A percentile compares a stretch with the other conserved stretches of the same genome.
Evolutionary conservation across 2,329 filamentous ascomycete species (phyloP).

Genomic region (Fusarium sp.): DNA sequence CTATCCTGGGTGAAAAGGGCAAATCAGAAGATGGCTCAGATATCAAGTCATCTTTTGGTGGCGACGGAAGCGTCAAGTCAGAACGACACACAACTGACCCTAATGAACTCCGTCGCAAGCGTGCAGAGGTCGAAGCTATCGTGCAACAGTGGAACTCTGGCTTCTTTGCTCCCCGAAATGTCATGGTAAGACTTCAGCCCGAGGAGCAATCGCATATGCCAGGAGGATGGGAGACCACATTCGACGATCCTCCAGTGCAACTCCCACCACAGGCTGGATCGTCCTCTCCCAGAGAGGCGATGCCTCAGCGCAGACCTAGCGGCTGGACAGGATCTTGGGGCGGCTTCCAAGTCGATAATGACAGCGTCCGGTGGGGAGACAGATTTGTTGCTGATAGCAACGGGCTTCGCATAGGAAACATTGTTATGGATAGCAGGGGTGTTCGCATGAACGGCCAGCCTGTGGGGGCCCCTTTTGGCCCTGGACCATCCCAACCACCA

Average conservation of each 20-base stretch:
- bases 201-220: constrained; percentile 39
- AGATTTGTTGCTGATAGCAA: constrained; percentile 56
- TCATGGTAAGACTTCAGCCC: constrained; percentile 53
- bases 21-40: constrained; percentile 52
- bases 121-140: constrained; percentile 52
- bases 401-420: constrained; percentile 58
- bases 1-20: constrained; percentile 61
- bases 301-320: constrained; percentile 14
- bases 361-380: constrained; percentile 56
- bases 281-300: constrained; percentile 20
- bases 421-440: constrained; percentile 55
- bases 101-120: constrained; percentile 39
- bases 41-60: constrained; percentile 32
- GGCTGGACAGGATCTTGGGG: constrained; percentile 35
- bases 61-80: constrained; percentile 12
- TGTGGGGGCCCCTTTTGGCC: not conserved
- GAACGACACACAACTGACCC: constrained; percentile 12
- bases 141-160: constrained; percentile 66
- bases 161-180: constrained; percentile 64
- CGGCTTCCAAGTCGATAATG: constrained; percentile 55
- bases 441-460: constrained; percentile 44
- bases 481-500: not conserved
- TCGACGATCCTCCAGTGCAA: constrained; percentile 32
- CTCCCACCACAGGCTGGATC: constrained; percentile 13
- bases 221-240: constrained; percentile 38